Evolutionary conservation across 2,329 filamentous ascomycete genomes (phyloP), one percentile per base, ranked within the genome.

Genomic region (Nakataea oryzae): DNA sequence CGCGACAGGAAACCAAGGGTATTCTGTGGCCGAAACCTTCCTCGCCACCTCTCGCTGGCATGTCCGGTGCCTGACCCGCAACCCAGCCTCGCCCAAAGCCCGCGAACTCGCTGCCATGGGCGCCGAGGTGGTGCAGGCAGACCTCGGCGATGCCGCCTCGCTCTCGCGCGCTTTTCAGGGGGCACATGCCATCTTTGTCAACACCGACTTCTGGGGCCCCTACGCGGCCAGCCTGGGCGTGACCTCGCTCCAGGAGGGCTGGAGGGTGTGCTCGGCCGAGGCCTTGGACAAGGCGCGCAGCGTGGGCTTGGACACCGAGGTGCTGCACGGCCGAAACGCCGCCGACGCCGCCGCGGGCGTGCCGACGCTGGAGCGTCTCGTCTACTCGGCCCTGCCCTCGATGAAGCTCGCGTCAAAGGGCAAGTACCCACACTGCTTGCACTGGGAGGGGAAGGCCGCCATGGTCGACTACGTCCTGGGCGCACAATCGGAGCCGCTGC

Each of bases 391-490:
- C 1, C 65, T 71, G 17, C 64, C 63, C 1, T 62, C 68, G 0
- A 65, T 66, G 62, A 67, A 63, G 12, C 60, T 47, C 7, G 64
- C 57, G 8, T 68, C 66, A 0, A 57, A 60, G 1, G 70, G 70
- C 4, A 70, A 69, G 61, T 70, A 70, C 47, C 54, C 64, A 4
- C 63, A 63, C 21, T 63, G 54, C 14, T 11, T 63, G 30, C 74
- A 78, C 60, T 74, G 69, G 66, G 68, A 73, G 28, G 58, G 65
- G 30, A 74, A 74, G 50, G 67, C 66, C 3, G 62, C 63, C 2
- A 66, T 72, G 21, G 69, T 70, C 3, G 66, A 71, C 1, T 71
- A 70, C 62, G 70, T 73, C 62, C 61, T 69, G 62, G 60, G 63
- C 1, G 63, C 69, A 26, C 54, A 67, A 8, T 66, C 68, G 0